Conservation (phyloP, 1,139 yeast species). For the Candida gigantensis region DNA sequence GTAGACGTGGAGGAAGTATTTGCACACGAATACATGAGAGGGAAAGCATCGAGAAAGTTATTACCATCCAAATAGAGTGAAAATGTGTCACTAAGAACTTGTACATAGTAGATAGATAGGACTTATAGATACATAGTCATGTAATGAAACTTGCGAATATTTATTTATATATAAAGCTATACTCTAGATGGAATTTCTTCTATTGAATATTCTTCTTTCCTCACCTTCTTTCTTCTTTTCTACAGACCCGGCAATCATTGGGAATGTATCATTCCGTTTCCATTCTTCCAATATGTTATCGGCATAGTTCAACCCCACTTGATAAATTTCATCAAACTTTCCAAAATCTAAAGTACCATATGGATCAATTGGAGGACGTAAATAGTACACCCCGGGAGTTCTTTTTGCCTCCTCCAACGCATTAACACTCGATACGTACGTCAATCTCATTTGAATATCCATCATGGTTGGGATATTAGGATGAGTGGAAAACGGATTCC, state of each 20-base stretch:
- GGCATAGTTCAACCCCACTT: constrained; percentile 79
- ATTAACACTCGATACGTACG: constrained; percentile 93
- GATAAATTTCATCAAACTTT: constrained; percentile 85
- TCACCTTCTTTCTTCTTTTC: constrained; percentile 21
- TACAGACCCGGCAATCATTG: constrained; percentile 60
- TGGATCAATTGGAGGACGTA: constrained; percentile 91
- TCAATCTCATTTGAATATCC: constrained; percentile 89
- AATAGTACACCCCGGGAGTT: constrained; percentile 84
- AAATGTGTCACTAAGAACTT: too few relatives aligned
- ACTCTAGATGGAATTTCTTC: constrained; percentile 63
- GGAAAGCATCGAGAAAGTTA: too few relatives aligned
- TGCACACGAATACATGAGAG: background rate
- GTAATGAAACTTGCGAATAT: too few relatives aligned
- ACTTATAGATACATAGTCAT: too few relatives aligned
- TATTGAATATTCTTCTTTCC: constrained; percentile 31
- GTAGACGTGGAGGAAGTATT: constrained; percentile 5
- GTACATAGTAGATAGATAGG: too few relatives aligned
- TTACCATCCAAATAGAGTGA: too few relatives aligned
- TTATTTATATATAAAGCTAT: background rate
- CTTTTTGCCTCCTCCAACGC: constrained; percentile 85
- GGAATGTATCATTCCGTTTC: constrained; percentile 55
- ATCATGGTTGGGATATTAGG: constrained; percentile 94
- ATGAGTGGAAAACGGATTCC: constrained; percentile 86
- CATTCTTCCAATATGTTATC: constrained; percentile 56
- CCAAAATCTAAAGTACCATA: constrained; percentile 92